Evolutionary conservation across 495 filamentous ascomycete species (phyloP).

Genomic region (Podospora fimiseda): DNA sequence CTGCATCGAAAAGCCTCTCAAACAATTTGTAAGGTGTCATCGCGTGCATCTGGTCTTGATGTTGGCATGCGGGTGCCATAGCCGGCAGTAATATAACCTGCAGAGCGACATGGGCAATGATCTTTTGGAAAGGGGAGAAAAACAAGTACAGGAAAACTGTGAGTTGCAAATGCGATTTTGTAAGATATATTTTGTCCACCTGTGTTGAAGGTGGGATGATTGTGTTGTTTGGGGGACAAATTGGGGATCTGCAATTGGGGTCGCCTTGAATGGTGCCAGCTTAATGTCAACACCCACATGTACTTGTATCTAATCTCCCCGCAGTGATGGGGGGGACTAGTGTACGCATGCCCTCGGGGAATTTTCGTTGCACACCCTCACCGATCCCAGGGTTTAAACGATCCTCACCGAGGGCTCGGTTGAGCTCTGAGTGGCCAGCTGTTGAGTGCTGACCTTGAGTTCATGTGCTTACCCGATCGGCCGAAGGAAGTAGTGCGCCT

Average conservation of each 20-base stretch:
- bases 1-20: slow-evolving; percentile 12
- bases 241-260: background rate
- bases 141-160: background rate
- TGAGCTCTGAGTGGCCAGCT: slow-evolving; percentile 19
- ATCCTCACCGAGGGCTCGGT: slow-evolving; percentile 12
- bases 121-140: background rate
- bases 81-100: slow-evolving; percentile 19
- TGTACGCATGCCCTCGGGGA: background rate
- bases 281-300: too few species aligned
- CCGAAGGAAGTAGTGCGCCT: too few species aligned
- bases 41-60: slow-evolving; percentile 10
- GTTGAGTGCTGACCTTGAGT: slow-evolving; percentile 24
- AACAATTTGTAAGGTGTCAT: slow-evolving; percentile 13
- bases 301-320: slow-evolving; percentile 1
- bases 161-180: too few species aligned
- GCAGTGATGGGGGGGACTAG: background rate
- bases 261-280: background rate
- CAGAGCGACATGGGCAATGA: slow-evolving; percentile 10
- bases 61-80: slow-evolving; percentile 19
- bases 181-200: too few species aligned
- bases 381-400: slow-evolving; percentile 2
- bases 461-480: slow-evolving; percentile 26
- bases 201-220: background rate
- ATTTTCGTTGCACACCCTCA: slow-evolving; percentile 1
- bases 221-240: background rate